phyloP scores from a whole-genome alignment of 371 early-diverging fungal genomes.

The Entomophthora muscae region DNA sequence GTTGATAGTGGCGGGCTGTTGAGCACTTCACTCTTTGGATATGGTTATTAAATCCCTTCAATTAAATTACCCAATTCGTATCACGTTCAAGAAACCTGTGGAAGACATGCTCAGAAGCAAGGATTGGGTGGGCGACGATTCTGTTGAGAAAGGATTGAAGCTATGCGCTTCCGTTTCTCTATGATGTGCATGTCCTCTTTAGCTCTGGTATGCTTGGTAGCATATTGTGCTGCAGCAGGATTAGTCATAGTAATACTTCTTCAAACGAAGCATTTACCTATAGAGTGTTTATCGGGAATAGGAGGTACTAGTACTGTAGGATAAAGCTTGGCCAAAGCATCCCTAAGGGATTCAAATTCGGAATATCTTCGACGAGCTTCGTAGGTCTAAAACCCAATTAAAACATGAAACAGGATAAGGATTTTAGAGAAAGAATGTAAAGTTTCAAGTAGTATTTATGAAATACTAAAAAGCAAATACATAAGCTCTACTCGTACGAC shows the following conservation, averaged over 20 bases:
- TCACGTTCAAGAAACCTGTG: conserved; percentile 68
- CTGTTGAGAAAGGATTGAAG: conserved; percentile 76
- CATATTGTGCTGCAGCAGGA: conserved; percentile 50
- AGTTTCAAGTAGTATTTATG: too few relatives aligned
- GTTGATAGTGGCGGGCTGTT: conserved; percentile 36
- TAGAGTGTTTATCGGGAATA: conserved; percentile 86
- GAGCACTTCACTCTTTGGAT: conserved; percentile 46
- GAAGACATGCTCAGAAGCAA: conserved; percentile 65
- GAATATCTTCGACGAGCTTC: conserved; percentile 70
- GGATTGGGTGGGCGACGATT: conserved; percentile 59
- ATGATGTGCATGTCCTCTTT: conserved; percentile 74
- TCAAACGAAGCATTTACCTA: conserved; percentile 48
- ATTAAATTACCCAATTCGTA: conserved; percentile 27
- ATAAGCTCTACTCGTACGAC: too few relatives aligned
- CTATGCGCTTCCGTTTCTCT: conserved; percentile 71
- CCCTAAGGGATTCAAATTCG: conserved; percentile 81
- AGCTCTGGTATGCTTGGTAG: conserved; percentile 58
- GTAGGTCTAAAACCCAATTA: conserved; percentile 20
- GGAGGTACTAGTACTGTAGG: conserved; percentile 78
- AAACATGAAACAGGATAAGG: too few relatives aligned
- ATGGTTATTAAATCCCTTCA: background rate
- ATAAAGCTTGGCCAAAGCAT: conserved; percentile 46
- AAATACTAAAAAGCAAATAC: too few relatives aligned
- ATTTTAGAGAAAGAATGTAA: too few relatives aligned
- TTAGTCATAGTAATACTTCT: background rate